Percentiles rank a stretch among this genome's conserved stretches.
Conservation (phyloP, 2,329 filamentous ascomycete genomes). For the Incumbomyces lentus region DNA sequence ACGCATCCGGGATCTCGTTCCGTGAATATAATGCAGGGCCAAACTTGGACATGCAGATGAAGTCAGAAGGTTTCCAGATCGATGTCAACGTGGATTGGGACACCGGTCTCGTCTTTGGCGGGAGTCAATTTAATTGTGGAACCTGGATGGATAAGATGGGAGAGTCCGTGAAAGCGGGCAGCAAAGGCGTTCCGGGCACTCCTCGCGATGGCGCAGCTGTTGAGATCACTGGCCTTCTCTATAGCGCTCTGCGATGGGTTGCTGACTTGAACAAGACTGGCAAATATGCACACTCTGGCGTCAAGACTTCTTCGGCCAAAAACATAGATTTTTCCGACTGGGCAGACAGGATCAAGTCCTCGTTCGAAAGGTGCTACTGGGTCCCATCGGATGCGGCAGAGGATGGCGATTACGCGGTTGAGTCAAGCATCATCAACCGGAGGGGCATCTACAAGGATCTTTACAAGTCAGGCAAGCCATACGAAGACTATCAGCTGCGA, state of each 20-base stretch:
- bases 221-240: constrained; percentile 87
- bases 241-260: constrained; percentile 80
- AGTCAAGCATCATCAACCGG: constrained; percentile 69
- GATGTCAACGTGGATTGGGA: constrained; percentile 85
- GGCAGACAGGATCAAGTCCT: constrained; percentile 68
- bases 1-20: constrained; percentile 84
- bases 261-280: constrained; percentile 55
- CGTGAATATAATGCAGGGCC: constrained; percentile 89
- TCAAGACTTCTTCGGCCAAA: constrained; percentile 54
- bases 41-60: constrained; percentile 85
- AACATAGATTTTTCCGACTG: constrained; percentile 64
- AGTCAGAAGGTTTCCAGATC: constrained; percentile 80
- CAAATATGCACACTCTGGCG: constrained; percentile 61
- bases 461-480: constrained; percentile 86
- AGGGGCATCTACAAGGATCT: constrained; percentile 97
- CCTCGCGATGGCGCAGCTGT: constrained; percentile 90
- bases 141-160: constrained; percentile 99
- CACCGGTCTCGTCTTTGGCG: constrained; percentile 84
- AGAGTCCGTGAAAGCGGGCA: constrained; percentile 82
- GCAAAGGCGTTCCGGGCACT: constrained; percentile 90
- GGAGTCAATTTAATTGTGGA: constrained; percentile 88
- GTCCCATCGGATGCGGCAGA: constrained; percentile 61
- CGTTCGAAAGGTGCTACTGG: constrained; percentile 89
- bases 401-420: constrained; percentile 60
- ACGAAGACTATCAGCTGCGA: constrained; percentile 93